Conservation (phyloP, 768 basidiomycete species). For the Russula griseocarnosa region DNA sequence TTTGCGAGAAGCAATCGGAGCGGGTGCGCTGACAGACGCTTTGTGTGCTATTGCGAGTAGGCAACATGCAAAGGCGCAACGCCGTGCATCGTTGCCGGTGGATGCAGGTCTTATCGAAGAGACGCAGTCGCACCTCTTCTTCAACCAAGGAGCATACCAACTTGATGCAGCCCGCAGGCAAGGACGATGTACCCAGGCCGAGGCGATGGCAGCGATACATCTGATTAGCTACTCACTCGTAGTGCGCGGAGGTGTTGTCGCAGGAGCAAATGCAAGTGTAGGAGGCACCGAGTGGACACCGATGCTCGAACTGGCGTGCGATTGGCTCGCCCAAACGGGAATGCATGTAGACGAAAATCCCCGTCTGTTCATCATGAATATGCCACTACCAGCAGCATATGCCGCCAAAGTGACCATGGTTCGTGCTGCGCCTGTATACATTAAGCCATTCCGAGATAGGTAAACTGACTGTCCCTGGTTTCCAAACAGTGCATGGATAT, state of each 20-base stretch:
- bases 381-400: conserved; percentile 52
- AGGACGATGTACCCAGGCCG: conserved; percentile 45
- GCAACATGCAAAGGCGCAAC: conserved; percentile 24
- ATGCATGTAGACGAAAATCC: conserved; percentile 63
- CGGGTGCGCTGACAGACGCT: conserved; percentile 23
- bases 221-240: conserved; percentile 65
- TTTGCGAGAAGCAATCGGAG: conserved; percentile 17
- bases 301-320: conserved; percentile 65
- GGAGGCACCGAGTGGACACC: conserved; percentile 65
- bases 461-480: conserved; percentile 4
- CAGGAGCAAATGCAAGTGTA: conserved; percentile 38
- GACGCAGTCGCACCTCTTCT: conserved; percentile 25
- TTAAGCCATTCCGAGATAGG: background rate
- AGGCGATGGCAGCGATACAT: conserved; percentile 76
- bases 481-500: conserved; percentile 70
- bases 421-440: conserved; percentile 34
- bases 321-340: conserved; percentile 70
- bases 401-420: conserved; percentile 72
- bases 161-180: conserved; percentile 27
- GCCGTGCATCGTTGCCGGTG: conserved; percentile 9
- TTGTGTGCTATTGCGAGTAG: conserved; percentile 27
- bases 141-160: conserved; percentile 25
- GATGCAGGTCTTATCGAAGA: conserved; percentile 18
- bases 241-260: conserved; percentile 38
- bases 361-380: conserved; percentile 50